phyloP scores from a whole-genome alignment of 1,284 basidiomycete species.

The Filobasidium uniguttulatum region DNA sequence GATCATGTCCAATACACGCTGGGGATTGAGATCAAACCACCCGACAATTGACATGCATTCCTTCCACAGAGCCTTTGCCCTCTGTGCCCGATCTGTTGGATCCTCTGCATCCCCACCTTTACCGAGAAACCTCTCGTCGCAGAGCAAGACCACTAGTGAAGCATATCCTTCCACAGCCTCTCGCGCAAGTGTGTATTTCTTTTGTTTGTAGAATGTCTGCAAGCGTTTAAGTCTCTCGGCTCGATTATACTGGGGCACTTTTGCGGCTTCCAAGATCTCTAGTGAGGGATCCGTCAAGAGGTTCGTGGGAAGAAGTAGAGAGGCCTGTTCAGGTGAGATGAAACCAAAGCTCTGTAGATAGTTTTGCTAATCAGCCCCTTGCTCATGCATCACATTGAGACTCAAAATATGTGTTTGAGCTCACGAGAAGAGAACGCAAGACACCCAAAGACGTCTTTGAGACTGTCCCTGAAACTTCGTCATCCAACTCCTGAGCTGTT shows the following conservation, averaged over 20 bases:
- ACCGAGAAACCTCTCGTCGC: slow-evolving; percentile 34
- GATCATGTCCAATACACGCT: slow-evolving; percentile 82
- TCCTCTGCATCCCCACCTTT: slow-evolving; percentile 9
- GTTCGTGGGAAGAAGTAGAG: slow-evolving; percentile 10
- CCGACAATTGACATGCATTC: slow-evolving; percentile 79
- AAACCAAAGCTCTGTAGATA: slow-evolving; percentile 3
- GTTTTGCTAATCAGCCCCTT: no score
- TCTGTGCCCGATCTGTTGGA: slow-evolving; percentile 7
- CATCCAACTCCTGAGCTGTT: no score
- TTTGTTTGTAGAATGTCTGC: slow-evolving; percentile 67
- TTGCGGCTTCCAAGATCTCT: slow-evolving; percentile 3
- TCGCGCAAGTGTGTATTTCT: slow-evolving; percentile 92
- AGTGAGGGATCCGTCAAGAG: neutral
- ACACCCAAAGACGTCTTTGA: neutral
- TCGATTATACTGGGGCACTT: slow-evolving; percentile 9
- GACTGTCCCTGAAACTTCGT: neutral
- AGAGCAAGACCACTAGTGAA: slow-evolving; percentile 70
- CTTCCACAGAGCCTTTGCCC: slow-evolving; percentile 55
- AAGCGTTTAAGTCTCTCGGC: slow-evolving; percentile 18
- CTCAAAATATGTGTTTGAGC: neutral
- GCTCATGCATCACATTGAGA: neutral
- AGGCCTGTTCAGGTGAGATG: slow-evolving; percentile 1
- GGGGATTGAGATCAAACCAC: slow-evolving; percentile 91
- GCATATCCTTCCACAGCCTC: slow-evolving; percentile 97
- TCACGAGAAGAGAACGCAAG: slow-evolving; percentile 3